phyloP scores from a whole-genome alignment of 2,329 filamentous ascomycete species.

The Parastagonospora nodorum region DNA sequence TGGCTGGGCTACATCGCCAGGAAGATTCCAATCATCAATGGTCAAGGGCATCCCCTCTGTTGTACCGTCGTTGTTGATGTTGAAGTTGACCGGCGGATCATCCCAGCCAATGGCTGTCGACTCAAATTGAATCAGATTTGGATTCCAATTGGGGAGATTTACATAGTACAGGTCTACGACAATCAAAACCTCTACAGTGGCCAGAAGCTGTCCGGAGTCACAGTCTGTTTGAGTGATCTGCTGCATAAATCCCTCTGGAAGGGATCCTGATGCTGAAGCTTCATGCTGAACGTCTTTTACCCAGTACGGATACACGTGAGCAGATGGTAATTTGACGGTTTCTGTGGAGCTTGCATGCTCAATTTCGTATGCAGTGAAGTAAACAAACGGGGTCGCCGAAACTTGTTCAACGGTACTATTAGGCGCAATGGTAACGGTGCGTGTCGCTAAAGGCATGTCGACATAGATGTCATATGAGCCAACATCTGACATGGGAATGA shows the following conservation, averaged over 20 bases:
- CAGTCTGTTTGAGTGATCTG: constrained; percentile 40
- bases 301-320: constrained; percentile 46
- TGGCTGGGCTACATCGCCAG: constrained; percentile 4
- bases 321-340: constrained; percentile 40
- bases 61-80: constrained; percentile 12
- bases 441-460: constrained; percentile 24
- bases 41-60: constrained; percentile 13
- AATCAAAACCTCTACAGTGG: constrained; percentile 50
- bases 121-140: constrained; percentile 37
- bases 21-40: constrained; percentile 18
- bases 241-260: constrained; percentile 46
- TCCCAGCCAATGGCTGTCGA: constrained; percentile 34
- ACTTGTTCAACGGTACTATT: constrained; percentile 30
- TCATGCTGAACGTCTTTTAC: constrained; percentile 36
- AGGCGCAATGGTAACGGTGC: constrained; percentile 27
- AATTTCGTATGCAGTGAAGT: constrained; percentile 52
- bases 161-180: constrained; percentile 48
- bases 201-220: constrained; percentile 44
- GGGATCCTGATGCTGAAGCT: constrained; percentile 31
- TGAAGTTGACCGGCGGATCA: constrained; percentile 10
- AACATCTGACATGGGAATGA: constrained; percentile 23
- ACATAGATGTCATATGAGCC: constrained; percentile 18
- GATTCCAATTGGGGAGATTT: constrained; percentile 15
- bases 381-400: constrained; percentile 49
- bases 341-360: constrained; percentile 40